These are phyloP conservation scores for Astrothelium macrocarpum DNA, from an alignment of 495 filamentous ascomycete species.

Conservation along the genomic window DNA sequence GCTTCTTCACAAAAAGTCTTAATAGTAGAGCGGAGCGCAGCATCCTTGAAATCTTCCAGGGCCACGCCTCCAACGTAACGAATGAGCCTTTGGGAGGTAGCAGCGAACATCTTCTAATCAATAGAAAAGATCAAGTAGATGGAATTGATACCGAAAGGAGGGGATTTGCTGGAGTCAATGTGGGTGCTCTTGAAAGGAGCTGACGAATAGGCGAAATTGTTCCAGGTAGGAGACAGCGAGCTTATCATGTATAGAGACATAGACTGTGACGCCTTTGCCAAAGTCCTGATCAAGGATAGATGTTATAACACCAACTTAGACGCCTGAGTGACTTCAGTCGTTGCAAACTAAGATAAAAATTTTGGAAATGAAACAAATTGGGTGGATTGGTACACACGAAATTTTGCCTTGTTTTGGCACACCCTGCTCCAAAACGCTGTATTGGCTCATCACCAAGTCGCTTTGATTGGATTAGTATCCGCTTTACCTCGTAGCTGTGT, in stretches of 20 bases:
- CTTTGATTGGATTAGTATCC: background rate
- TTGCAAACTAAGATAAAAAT: background rate
- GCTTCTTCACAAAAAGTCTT: conserved; percentile 2
- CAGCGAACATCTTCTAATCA: conserved; percentile 3
- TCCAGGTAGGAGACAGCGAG: conserved; percentile 1
- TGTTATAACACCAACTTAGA: background rate
- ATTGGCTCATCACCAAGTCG: background rate
- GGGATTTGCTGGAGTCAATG: background rate
- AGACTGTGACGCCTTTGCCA: background rate
- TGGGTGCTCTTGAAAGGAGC: background rate
- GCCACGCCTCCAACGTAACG: background rate
- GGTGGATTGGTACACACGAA: background rate
- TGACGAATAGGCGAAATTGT: background rate
- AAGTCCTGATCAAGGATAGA: conserved; percentile 1
- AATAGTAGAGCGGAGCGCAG: background rate
- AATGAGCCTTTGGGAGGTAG: background rate
- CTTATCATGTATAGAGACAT: conserved; percentile 1
- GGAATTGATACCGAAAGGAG: background rate
- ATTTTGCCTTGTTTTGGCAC: background rate
- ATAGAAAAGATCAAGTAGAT: background rate
- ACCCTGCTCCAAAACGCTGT: background rate
- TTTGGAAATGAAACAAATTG: background rate
- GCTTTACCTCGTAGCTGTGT: conserved; percentile 1
- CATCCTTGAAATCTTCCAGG: conserved; percentile 3
- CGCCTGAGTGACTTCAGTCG: background rate